Conservation (phyloP, 139 green algal genomes). For the Tetradesmus lagerheimii region DNA sequence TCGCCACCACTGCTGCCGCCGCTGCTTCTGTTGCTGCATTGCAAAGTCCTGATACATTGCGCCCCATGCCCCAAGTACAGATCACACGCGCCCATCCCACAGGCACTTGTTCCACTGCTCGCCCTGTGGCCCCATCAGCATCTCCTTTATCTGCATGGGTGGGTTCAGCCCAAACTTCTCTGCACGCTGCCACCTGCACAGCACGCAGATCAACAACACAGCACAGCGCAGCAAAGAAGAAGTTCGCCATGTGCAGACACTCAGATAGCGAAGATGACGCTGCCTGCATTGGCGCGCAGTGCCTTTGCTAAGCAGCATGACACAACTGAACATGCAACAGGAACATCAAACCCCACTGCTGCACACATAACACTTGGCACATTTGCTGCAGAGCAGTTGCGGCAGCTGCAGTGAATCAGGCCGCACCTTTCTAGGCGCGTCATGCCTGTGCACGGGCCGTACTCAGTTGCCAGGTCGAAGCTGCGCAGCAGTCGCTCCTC, state of each 20-base stretch:
- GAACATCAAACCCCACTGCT: too few species aligned
- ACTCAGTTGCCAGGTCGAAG: slow-evolving; percentile 37
- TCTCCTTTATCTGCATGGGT: not conserved
- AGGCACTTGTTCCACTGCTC: not conserved
- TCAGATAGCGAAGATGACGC: too few species aligned
- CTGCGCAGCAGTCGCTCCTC: slow-evolving; percentile 14
- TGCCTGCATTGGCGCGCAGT: too few species aligned
- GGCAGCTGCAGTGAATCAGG: not conserved
- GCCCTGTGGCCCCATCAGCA: slow-evolving; percentile 19
- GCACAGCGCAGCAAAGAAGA: too few species aligned
- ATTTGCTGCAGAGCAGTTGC: not conserved
- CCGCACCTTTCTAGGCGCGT: slow-evolving; percentile 36
- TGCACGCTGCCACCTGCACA: slow-evolving; percentile 47
- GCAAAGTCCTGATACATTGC: not conserved
- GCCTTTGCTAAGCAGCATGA: too few species aligned
- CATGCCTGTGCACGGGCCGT: slow-evolving; percentile 44
- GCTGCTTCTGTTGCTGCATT: not conserved
- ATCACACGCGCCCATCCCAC: slow-evolving; percentile 33
- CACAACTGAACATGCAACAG: too few species aligned
- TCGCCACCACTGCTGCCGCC: not conserved
- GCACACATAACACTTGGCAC: too few species aligned
- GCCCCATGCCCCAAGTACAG: not conserved
- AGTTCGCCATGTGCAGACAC: too few species aligned
- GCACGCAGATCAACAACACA: not conserved
- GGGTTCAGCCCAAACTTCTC: slow-evolving; percentile 42